A percentile compares a stretch with the other conserved stretches of the same genome.
phyloP scores from a whole-genome alignment of 2,329 filamentous ascomycete species.

The Colletotrichum endophyticum region DNA sequence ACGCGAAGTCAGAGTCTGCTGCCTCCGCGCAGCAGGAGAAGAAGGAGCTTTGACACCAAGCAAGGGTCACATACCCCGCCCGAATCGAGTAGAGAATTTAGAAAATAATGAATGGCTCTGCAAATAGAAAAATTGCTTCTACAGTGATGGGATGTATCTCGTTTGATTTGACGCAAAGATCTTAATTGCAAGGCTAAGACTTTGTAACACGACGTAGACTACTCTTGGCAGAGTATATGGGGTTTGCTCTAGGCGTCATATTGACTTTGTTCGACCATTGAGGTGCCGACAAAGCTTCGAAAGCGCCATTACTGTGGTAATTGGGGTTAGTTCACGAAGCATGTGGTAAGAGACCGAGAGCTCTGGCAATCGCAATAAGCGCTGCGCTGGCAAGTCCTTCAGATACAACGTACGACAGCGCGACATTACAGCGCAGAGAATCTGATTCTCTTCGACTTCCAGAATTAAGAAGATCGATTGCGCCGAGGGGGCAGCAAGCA shows the following conservation, averaged over 20 bases:
- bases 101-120: neutral
- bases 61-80: neutral
- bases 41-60: constrained; percentile 52
- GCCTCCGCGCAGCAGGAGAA: constrained; percentile 40
- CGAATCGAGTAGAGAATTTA: neutral
- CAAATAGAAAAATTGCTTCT: neutral
- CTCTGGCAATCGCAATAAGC: neutral
- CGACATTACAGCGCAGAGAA: neutral
- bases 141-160: constrained; percentile 67
- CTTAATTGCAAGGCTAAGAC: constrained; percentile 77
- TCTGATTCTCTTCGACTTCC: neutral
- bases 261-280: constrained; percentile 79
- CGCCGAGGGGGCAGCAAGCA: neutral
- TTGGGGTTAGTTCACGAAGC: neutral
- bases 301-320: constrained; percentile 64
- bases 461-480: neutral
- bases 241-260: constrained; percentile 80
- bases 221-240: constrained; percentile 85
- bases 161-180: constrained; percentile 82
- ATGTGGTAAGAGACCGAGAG: neutral
- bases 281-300: constrained; percentile 74
- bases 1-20: constrained; percentile 23
- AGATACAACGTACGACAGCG: neutral
- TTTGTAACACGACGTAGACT: constrained; percentile 93
- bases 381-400: neutral